Conservation (phyloP, 2,329 filamentous ascomycete species). For the Trichoderma sp. region DNA sequence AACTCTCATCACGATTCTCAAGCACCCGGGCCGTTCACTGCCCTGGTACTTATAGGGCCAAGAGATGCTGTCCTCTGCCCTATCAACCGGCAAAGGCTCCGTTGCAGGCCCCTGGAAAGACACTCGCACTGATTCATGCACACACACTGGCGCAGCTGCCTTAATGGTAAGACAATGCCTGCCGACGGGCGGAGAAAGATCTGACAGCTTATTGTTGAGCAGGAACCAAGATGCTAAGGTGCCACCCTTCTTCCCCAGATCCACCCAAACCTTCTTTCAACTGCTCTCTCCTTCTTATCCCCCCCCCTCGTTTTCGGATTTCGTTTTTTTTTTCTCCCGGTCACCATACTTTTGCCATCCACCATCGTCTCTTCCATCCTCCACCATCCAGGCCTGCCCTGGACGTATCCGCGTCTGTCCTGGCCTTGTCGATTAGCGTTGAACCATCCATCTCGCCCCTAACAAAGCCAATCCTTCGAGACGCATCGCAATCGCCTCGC, state of each 20-base stretch:
- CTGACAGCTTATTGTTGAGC: conserved; percentile 18
- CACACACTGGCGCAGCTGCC: not conserved
- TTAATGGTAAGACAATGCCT: not conserved
- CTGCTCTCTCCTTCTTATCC: conserved; percentile 15
- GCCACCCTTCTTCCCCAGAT: conserved; percentile 19
- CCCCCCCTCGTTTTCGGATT: not conserved
- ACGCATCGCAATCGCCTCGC: not conserved
- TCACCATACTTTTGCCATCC: not conserved
- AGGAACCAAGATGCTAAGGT: conserved; percentile 16
- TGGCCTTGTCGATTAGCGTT: not conserved
- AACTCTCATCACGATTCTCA: not conserved
- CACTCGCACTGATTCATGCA: not conserved
- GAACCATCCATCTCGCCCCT: not conserved
- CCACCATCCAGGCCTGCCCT: not conserved
- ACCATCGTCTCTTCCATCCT: not conserved
- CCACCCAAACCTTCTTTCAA: conserved; percentile 22
- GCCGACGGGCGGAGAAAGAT: conserved; percentile 15
- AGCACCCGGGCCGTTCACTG: not conserved
- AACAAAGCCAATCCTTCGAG: not conserved
- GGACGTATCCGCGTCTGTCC: not conserved
- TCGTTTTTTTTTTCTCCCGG: not conserved
- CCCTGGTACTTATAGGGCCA: not conserved
- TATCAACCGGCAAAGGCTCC: not conserved
- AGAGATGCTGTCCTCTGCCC: not conserved
- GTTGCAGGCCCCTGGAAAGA: not conserved